Base-by-base conservation (phyloP, 352 stramenopile genomes). In the Pythium plurisporium region DNA sequence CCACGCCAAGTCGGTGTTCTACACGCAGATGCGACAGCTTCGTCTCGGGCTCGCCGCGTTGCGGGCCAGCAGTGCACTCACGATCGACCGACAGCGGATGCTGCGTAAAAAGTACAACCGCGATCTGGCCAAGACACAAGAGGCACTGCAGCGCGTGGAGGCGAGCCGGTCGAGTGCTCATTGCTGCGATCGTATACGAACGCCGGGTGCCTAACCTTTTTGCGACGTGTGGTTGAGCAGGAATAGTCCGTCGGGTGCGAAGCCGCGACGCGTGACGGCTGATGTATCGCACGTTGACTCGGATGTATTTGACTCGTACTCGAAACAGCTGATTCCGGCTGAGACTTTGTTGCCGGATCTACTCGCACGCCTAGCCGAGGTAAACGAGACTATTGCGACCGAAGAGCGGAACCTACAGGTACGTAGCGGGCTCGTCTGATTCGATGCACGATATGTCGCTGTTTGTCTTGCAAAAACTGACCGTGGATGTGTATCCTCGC, bases 301-400 rank as follows among this genome's bases (percentile, higher is more conserved):
- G 34, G 77, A 87, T 50, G 64, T 65, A 7, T 87, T 89, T 33
- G 79, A 89, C 43, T 75, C 76, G 0, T 82, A 77, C 41, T 87
- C 77, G 0, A 87, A 82, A 55, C 79, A 87, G 57, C 72, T 87
- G 25, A 66, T 89, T 25, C 65, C 70, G 1, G 67, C 59, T 1
- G 64, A 79, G 49, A 82, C 67, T 6, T 29, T 87, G 12, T 34
- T 87, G 14, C 79, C 77, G 1, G 65, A 84, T 5, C n/a, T 89
- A 5, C 62, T 51, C 23, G 42, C 43, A 15, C 67, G 66, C 0
- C 38, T 89, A 0, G 64, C 83, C 26, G 69, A 66, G 14, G 59
- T 61, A 0, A 87, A 78, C 22, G 26, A 53, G 10, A 62, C 22
- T 3, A 86, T 89, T n/a, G 42, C 60, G 0, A 69, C 38, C 0